phyloP scores from a whole-genome alignment of 2,329 filamentous ascomycete species.

The Onygenales sp. region DNA sequence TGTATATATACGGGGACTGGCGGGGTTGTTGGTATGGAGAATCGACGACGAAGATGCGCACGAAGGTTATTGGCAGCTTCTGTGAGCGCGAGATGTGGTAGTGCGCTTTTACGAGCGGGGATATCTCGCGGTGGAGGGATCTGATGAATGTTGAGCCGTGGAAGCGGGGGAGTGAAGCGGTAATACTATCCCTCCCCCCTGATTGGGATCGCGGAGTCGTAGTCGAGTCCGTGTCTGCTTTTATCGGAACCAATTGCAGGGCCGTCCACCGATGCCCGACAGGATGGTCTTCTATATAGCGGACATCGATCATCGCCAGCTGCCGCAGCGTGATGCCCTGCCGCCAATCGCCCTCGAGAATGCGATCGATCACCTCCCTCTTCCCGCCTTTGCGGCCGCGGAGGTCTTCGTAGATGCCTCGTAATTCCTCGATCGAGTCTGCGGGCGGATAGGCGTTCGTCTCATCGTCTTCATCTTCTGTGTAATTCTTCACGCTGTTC shows the following conservation, averaged over 20 bases:
- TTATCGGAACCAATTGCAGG: constrained; percentile 32
- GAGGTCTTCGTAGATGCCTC: constrained; percentile 53
- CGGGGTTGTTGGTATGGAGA: constrained; percentile 61
- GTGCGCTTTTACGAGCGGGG: constrained; percentile 73
- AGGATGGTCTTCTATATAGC: constrained; percentile 45
- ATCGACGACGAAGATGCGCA: constrained; percentile 72
- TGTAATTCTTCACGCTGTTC: constrained; percentile 10
- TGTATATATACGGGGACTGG: constrained; percentile 27
- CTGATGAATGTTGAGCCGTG: constrained; percentile 72
- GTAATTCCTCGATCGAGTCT: constrained; percentile 55
- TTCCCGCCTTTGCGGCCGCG: constrained; percentile 45
- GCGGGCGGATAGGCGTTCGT: constrained; percentile 62
- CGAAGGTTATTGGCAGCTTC: constrained; percentile 53
- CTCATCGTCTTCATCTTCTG: constrained; percentile 47
- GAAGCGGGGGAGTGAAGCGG: constrained; percentile 53
- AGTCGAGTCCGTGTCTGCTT: constrained; percentile 10
- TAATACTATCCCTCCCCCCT: constrained; percentile 18
- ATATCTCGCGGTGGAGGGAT: constrained; percentile 62
- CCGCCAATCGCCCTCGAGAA: constrained; percentile 49
- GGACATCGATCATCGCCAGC: constrained; percentile 46
- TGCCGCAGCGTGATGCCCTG: constrained; percentile 46
- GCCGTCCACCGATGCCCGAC: constrained; percentile 43
- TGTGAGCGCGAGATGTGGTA: constrained; percentile 68
- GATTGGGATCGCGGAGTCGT: constrained; percentile 8
- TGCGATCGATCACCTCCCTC: constrained; percentile 46